phyloP scores from a whole-genome alignment of 2,329 filamentous ascomycete species.

The Leptographium radiaticola region DNA sequence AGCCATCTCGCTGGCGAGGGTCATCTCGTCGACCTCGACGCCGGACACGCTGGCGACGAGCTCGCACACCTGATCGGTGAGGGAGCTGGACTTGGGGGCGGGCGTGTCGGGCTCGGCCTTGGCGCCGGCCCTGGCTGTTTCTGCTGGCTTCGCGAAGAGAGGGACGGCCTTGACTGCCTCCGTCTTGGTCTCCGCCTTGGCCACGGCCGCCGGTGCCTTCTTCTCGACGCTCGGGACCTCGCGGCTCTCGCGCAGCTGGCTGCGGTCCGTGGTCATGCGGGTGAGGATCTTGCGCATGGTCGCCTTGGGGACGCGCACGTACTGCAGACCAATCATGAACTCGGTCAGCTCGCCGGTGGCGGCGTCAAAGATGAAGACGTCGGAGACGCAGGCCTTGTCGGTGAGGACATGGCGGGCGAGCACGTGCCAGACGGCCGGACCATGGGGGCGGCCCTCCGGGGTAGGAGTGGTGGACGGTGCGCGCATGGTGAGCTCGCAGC shows the following conservation, averaged over 20 bases:
- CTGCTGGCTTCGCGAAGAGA: no score
- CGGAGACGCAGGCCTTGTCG: constrained; percentile 17
- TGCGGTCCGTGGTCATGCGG: constrained; percentile 7
- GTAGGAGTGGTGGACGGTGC: constrained; percentile 10
- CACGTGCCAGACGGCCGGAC: constrained; percentile 15
- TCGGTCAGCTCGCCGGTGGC: constrained; percentile 17
- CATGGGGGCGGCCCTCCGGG: background rate
- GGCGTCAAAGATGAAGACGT: constrained; percentile 23
- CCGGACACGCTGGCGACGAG: constrained; percentile 19
- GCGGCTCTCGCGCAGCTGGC: no score
- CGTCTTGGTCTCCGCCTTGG: no score
- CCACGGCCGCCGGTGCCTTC: no score
- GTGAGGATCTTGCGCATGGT: constrained; percentile 19
- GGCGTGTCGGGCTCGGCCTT: background rate
- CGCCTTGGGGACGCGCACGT: constrained; percentile 15
- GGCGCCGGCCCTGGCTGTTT: background rate
- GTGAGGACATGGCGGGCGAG: constrained; percentile 14
- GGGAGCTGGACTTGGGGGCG: no score
- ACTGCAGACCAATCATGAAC: constrained; percentile 21
- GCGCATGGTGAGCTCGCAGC: constrained; percentile 20
- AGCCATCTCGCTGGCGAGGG: constrained; percentile 20
- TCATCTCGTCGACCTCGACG: constrained; percentile 23
- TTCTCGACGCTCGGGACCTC: no score
- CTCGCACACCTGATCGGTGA: constrained; percentile 4
- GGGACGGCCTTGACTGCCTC: no score